Evolutionary conservation across 208 protist genomes (phyloP).

Genomic region (Leishmania aethiopica): DNA sequence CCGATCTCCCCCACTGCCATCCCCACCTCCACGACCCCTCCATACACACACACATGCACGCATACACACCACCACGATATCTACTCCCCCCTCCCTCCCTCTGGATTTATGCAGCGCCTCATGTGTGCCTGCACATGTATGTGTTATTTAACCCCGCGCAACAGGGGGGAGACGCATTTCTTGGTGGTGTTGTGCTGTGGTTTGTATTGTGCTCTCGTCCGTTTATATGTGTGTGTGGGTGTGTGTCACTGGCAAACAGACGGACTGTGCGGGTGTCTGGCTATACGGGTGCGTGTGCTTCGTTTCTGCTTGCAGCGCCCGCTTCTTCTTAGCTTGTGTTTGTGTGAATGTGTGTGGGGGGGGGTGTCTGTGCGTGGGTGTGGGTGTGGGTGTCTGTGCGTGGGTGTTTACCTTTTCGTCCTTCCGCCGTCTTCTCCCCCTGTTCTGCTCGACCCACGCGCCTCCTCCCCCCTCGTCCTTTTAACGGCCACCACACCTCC

Average conservation of each 20-base stretch:
- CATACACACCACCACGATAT: background rate
- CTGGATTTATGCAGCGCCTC: background rate
- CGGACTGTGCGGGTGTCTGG: background rate
- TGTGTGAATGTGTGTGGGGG: background rate
- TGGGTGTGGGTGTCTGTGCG: background rate
- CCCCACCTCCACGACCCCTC: background rate
- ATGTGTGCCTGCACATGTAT: background rate
- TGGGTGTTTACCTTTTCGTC: constrained; percentile 7
- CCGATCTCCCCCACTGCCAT: background rate
- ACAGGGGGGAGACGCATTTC: background rate
- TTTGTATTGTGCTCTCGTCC: background rate
- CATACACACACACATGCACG: background rate
- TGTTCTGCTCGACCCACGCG: constrained; percentile 4
- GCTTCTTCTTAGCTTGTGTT: background rate
- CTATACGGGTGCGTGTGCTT: background rate
- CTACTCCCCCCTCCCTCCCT: background rate
- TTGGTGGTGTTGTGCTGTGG: background rate
- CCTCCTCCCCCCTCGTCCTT: background rate
- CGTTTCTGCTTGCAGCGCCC: background rate
- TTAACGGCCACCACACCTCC: background rate
- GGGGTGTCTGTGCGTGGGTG: background rate
- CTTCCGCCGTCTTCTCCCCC: constrained; percentile 3
- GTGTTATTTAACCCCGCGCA: background rate
- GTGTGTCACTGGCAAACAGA: background rate
- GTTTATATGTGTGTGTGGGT: background rate